Evolutionary conservation across 1,139 yeast genomes (phyloP), one percentile per base, ranked within the genome.

Genomic region (Suhomyces ambrosiae): DNA sequence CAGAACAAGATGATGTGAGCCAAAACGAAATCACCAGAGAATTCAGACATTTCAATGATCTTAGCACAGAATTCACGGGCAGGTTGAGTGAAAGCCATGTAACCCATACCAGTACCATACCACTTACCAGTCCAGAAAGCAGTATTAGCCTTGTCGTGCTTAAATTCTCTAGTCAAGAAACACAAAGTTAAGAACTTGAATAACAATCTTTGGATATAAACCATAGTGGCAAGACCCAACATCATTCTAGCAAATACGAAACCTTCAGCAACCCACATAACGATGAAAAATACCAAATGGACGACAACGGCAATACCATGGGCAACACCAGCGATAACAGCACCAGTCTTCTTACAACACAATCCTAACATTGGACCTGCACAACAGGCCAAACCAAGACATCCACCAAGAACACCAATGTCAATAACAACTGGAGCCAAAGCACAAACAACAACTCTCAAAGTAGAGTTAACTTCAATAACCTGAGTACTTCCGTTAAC

Each of bases 71-170:
- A 89, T 72, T 92, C 99, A 76, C 99, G 87, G 35, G 87, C 63
- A 48, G 99, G 98, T 72, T 92, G 98, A 25, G 97, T 86, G 75
- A 87, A 79, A 14, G 97, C 96, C 81, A 86, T 83, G 82, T 86
- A 84, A 47, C 98, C 98, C 71, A 92, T 72, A 59, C 96, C 95
- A 47, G 88, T 74, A 47, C 95, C 90, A 67, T 90, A 88, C 99
- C 99, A 92, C 68, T 90, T 90, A 77, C 99, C 99, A 46, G 96
- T 86, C 99, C 99, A 92, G 92, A 95, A 92, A 19, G 98, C 97
- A 54, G 95, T 84, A 71, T 92, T 92, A 30, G 98, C 78, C 62
- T 86, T 90, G 67, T 94, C 98, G 56, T 88, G 90, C 81, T 90
- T 92, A 75, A 89, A 90, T 71, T 92, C 99, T 74, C 99, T 84